A percentile compares a stretch with the other conserved stretches of the same genome.
phyloP scores from a whole-genome alignment of 2,329 filamentous ascomycete genomes.

The Tolypocladium capitatum region DNA sequence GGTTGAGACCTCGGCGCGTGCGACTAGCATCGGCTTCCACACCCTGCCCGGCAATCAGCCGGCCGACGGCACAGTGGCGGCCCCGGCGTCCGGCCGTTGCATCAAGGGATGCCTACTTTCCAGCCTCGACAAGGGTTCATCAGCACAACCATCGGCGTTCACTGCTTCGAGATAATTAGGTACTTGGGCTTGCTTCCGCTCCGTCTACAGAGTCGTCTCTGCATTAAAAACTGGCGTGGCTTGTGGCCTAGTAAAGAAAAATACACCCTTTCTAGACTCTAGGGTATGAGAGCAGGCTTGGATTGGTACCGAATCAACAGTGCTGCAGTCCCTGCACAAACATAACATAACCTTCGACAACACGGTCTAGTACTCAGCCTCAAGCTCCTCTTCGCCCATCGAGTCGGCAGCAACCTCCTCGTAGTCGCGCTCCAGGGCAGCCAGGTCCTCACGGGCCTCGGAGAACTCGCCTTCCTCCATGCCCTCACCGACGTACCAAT shows the following conservation, averaged over 20 bases:
- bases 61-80: no score
- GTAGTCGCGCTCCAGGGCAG: conserved; percentile 95
- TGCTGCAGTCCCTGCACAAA: conserved; percentile 5
- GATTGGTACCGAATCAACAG: conserved; percentile 8
- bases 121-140: no score
- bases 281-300: conserved; percentile 15
- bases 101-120: no score
- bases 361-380: conserved; percentile 72
- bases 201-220: conserved; percentile 18
- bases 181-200: neutral
- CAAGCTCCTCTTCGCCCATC: conserved; percentile 71
- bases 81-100: no score
- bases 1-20: conserved; percentile 11
- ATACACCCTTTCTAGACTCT: conserved; percentile 18
- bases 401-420: conserved; percentile 97
- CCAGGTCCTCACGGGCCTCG: conserved; percentile 95
- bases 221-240: conserved; percentile 24
- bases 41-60: conserved; percentile 7
- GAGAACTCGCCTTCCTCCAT: conserved; percentile 99
- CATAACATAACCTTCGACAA: conserved; percentile 4
- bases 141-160: neutral
- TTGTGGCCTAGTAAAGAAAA: conserved; percentile 25
- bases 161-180: neutral
- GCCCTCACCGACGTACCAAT: conserved; percentile 99
- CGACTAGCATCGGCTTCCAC: conserved; percentile 16